Conservation (phyloP, 768 basidiomycete species). For the Coprinopsis cinerea region DNA sequence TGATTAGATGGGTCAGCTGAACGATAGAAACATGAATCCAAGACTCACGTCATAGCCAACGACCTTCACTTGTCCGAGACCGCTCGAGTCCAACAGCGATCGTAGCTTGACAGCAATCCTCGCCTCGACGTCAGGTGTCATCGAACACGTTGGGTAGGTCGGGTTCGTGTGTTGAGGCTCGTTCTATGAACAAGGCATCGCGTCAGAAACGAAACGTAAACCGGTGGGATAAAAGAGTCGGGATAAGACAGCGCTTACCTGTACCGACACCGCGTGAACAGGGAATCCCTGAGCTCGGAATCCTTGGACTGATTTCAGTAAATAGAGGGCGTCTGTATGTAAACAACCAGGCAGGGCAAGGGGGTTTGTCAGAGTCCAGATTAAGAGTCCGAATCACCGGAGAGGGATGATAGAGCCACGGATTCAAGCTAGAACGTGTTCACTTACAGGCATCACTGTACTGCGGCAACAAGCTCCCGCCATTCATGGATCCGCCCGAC, state of each 20-base stretch:
- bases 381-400: no score
- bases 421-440: conserved; percentile 16
- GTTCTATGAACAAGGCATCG: conserved; percentile 36
- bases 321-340: conserved; percentile 60
- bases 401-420: no score
- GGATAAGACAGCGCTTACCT: conserved; percentile 26
- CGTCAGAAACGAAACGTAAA: background rate
- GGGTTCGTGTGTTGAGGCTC: conserved; percentile 54
- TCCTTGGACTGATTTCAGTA: conserved; percentile 67
- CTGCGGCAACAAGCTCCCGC: conserved; percentile 49
- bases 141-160: conserved; percentile 60
- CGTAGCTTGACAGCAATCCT: conserved; percentile 52
- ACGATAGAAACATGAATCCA: background rate
- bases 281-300: conserved; percentile 56
- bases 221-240: background rate
- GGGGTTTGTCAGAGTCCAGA: no score
- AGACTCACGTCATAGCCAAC: conserved; percentile 41
- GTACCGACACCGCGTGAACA: conserved; percentile 57
- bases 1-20: no score
- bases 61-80: conserved; percentile 52
- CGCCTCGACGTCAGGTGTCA: conserved; percentile 52
- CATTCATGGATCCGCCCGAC: conserved; percentile 56
- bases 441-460: conserved; percentile 40
- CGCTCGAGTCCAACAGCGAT: conserved; percentile 55
- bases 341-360: no score